These are phyloP conservation scores for Pichia inconspicua DNA, from an alignment of 1,139 yeast genomes.

Conservation along the genomic window DNA sequence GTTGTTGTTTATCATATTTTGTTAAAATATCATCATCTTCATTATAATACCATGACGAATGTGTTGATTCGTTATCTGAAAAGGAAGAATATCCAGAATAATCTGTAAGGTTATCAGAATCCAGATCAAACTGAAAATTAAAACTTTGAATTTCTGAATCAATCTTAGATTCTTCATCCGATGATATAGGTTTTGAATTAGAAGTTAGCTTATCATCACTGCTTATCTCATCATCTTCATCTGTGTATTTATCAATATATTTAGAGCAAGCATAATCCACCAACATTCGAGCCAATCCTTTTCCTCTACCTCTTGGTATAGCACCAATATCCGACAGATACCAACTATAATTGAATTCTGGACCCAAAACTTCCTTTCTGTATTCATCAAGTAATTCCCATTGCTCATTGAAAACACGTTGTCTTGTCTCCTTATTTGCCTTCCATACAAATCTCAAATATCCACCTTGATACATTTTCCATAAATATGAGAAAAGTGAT, in stretches of 20 bases:
- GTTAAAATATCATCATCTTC: slow-evolving; percentile 28
- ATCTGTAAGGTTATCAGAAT: slow-evolving; percentile 27
- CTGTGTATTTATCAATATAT: slow-evolving; percentile 24
- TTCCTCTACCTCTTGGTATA: slow-evolving; percentile 51
- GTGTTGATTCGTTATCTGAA: slow-evolving; percentile 27
- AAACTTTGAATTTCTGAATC: slow-evolving; percentile 28
- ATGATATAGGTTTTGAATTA: slow-evolving; percentile 3
- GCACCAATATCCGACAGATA: slow-evolving; percentile 64
- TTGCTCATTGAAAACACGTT: slow-evolving; percentile 52
- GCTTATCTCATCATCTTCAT: slow-evolving; percentile 18
- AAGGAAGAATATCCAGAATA: slow-evolving; percentile 27
- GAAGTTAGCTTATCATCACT: slow-evolving; percentile 4
- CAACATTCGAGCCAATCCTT: slow-evolving; percentile 53
- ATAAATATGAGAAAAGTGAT: slow-evolving; percentile 24
- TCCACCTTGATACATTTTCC: slow-evolving; percentile 29
- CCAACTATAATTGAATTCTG: slow-evolving; percentile 37
- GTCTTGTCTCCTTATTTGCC: slow-evolving; percentile 40
- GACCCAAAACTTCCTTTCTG: slow-evolving; percentile 27
- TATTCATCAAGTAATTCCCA: slow-evolving; percentile 47
- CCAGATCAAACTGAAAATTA: slow-evolving; percentile 27
- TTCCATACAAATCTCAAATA: slow-evolving; percentile 29
- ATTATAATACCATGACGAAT: slow-evolving; percentile 28
- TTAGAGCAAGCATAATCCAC: slow-evolving; percentile 42
- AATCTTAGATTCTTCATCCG: slow-evolving; percentile 23
- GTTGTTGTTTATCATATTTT: slow-evolving; percentile 25